Evolutionary conservation across 2,329 filamentous ascomycete species (phyloP).

Genomic region (Alternaria novae-zelandiae): DNA sequence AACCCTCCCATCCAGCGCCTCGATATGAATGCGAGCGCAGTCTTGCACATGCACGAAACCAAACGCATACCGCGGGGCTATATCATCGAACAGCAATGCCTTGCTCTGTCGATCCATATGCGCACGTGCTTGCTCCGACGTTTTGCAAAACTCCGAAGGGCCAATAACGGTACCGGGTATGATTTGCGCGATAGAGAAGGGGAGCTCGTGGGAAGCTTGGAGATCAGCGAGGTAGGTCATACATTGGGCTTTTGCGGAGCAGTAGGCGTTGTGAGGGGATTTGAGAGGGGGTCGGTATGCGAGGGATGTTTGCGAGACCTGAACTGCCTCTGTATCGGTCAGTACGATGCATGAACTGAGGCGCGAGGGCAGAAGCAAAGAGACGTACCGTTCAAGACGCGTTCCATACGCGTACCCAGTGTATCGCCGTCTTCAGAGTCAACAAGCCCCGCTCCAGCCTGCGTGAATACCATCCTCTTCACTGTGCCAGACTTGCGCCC

Average conservation of each 20-base stretch:
- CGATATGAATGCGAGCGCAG: conserved; percentile 41
- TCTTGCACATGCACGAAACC: conserved; percentile 44
- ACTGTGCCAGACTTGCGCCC: conserved; percentile 32
- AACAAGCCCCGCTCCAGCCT: conserved; percentile 43
- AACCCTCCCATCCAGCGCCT: conserved; percentile 31
- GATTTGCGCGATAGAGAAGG: conserved; percentile 41
- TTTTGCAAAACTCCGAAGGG: conserved; percentile 36
- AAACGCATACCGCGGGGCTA: conserved; percentile 40
- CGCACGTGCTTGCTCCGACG: conserved; percentile 19
- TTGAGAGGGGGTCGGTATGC: conserved; percentile 34
- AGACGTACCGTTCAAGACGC: conserved; percentile 28
- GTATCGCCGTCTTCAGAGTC: conserved; percentile 42
- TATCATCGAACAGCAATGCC: conserved; percentile 40
- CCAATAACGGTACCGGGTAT: conserved; percentile 46
- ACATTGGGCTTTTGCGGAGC: conserved; percentile 42
- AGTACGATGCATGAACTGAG: neutral
- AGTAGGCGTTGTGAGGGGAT: conserved; percentile 43
- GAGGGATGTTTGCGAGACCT: conserved; percentile 28
- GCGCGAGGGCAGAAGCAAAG: neutral
- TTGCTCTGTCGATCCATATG: conserved; percentile 42
- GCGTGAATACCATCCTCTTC: conserved; percentile 40
- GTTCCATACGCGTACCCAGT: conserved; percentile 35
- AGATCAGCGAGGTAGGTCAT: conserved; percentile 35
- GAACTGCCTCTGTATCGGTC: conserved; percentile 25
- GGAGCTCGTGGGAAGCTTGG: conserved; percentile 4